phyloP scores from a whole-genome alignment of 257 asterid genomes.

The Capsicum rhomboideum region DNA sequence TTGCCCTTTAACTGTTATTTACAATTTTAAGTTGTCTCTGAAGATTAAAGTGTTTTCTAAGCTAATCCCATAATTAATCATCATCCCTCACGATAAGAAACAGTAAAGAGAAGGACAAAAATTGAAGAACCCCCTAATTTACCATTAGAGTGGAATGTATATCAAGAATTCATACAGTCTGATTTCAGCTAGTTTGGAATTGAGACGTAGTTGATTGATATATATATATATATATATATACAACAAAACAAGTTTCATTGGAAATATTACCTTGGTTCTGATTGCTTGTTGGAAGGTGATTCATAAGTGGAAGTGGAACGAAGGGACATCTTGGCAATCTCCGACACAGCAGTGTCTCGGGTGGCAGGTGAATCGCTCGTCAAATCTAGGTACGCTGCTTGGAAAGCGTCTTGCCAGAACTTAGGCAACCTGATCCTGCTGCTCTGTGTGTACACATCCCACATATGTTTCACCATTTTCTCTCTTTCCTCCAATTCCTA shows the following conservation, averaged over 20 bases:
- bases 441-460: conserved; percentile 82
- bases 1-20: neutral
- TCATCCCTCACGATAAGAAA: neutral
- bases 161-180: neutral
- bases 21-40: neutral
- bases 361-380: conserved; percentile 45
- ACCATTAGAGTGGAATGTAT: neutral
- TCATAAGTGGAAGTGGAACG: conserved; percentile 31
- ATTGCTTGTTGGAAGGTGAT: neutral
- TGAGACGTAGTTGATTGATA: neutral
- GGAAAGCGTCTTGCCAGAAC: conserved; percentile 90
- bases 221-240: neutral
- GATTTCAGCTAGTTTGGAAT: neutral
- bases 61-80: neutral
- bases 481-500: conserved; percentile 93
- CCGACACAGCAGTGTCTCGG: conserved; percentile 52
- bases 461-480: conserved; percentile 77
- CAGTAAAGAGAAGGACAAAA: neutral
- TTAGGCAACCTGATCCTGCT: conserved; percentile 42
- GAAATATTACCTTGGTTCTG: neutral
- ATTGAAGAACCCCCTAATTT: neutral
- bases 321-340: conserved; percentile 89
- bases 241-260: neutral
- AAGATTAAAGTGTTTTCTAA: neutral
- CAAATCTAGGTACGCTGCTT: conserved; percentile 88